These are phyloP conservation scores for Dictyostelium brefeldianum DNA, from an alignment of 78 protist species.

Conservation along the genomic window DNA sequence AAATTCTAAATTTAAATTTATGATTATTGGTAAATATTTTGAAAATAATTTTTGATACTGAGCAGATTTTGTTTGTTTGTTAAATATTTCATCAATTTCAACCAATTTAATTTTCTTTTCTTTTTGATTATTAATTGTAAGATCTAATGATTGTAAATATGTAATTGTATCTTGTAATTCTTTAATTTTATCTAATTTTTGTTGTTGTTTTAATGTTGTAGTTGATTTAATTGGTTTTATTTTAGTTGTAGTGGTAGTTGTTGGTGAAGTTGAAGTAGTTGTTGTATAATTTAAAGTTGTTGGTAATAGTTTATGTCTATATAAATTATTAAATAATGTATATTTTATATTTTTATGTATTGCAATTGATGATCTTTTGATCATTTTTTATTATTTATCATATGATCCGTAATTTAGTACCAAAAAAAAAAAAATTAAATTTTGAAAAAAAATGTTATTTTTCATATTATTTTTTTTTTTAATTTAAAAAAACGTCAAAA, in stretches of 20 bases:
- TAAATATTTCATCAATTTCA: not conserved
- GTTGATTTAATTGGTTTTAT: not conserved
- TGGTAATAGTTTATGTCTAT: not conserved
- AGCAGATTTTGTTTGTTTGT: not conserved
- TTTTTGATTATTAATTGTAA: not conserved
- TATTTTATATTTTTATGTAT: not conserved
- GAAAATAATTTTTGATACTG: not conserved
- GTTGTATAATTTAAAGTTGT: not conserved
- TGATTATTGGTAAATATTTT: not conserved
- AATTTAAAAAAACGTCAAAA: not conserved
- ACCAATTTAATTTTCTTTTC: not conserved
- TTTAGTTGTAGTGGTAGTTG: not conserved
- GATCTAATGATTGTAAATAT: not conserved
- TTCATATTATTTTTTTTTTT: not conserved
- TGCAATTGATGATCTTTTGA: not conserved
- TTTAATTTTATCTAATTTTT: not conserved
- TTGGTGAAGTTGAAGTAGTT: not conserved
- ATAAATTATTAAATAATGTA: not conserved
- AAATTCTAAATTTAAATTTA: constrained; percentile 1
- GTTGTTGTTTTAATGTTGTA: not conserved
- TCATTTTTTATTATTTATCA: not conserved
- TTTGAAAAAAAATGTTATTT: not conserved
- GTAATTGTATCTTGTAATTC: not conserved
- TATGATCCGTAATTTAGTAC: not conserved
- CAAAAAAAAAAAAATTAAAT: not conserved